These are phyloP conservation scores for Oemleria cerasiformis DNA, from an alignment of 306 rosid species.

Conservation along the genomic window DNA sequence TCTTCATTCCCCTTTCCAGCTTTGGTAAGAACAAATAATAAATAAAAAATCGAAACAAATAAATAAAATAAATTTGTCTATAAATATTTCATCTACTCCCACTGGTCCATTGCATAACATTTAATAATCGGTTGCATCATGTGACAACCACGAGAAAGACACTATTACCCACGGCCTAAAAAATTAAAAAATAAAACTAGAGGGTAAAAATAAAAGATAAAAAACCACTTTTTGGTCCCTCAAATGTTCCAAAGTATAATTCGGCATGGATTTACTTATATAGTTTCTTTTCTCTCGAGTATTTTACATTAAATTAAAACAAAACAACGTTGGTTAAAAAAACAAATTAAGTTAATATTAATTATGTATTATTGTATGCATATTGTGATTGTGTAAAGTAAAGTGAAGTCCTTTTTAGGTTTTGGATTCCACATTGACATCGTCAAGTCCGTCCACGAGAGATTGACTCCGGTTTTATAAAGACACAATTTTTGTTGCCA, in stretches of 20 bases:
- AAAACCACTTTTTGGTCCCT: background rate
- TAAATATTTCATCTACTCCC: slow-evolving; percentile 11
- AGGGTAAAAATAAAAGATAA: background rate
- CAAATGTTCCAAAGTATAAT: too few species aligned
- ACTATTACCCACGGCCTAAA: background rate
- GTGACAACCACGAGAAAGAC: slow-evolving; percentile 6
- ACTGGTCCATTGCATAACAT: background rate
- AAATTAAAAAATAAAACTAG: too few species aligned
- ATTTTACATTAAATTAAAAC: too few species aligned
- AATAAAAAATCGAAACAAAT: background rate
- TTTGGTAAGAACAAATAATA: slow-evolving; percentile 1
- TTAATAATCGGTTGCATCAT: slow-evolving; percentile 6
- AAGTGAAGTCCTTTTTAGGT: background rate
- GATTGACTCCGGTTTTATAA: too few species aligned
- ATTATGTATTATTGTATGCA: too few species aligned
- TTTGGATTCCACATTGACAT: background rate
- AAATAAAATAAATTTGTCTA: background rate
- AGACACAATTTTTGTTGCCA: background rate
- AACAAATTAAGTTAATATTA: too few species aligned
- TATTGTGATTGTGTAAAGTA: background rate
- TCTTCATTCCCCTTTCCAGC: background rate
- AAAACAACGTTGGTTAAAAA: too few species aligned
- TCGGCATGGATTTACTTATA: too few species aligned
- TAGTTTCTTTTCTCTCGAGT: too few species aligned
- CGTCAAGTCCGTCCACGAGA: background rate